Evolutionary conservation across 495 filamentous ascomycete species (phyloP).

Genomic region (Neurospora sp.): DNA sequence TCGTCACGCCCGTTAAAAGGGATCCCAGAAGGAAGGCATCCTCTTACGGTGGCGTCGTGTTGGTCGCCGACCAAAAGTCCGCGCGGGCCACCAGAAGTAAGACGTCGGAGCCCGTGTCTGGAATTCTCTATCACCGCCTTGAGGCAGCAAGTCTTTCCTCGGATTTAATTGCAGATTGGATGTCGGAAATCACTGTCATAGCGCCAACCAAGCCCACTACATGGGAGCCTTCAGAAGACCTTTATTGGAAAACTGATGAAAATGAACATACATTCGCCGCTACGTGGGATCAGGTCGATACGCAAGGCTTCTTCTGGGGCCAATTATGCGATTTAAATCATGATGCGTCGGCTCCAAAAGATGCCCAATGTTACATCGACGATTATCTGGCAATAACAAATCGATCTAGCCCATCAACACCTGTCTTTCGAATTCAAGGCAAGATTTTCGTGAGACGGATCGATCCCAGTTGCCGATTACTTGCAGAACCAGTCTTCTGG

Average conservation of each 20-base stretch:
- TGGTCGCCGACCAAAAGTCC: background rate
- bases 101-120: background rate
- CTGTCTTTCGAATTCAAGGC: background rate
- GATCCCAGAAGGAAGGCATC: background rate
- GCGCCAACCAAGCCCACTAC: no score
- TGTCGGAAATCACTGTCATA: background rate
- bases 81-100: background rate
- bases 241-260: background rate
- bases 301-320: background rate
- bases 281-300: background rate
- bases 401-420: background rate
- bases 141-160: background rate
- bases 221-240: background rate
- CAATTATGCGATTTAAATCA: background rate
- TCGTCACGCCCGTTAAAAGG: no score
- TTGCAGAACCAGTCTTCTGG: slow-evolving; percentile 1
- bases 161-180: background rate
- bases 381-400: background rate
- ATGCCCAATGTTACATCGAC: background rate
- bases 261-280: no score
- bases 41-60: background rate
- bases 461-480: background rate
- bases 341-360: no score
- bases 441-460: background rate
- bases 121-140: background rate